Conservation (phyloP, 768 basidiomycete genomes). For the Mycena polygramma region DNA sequence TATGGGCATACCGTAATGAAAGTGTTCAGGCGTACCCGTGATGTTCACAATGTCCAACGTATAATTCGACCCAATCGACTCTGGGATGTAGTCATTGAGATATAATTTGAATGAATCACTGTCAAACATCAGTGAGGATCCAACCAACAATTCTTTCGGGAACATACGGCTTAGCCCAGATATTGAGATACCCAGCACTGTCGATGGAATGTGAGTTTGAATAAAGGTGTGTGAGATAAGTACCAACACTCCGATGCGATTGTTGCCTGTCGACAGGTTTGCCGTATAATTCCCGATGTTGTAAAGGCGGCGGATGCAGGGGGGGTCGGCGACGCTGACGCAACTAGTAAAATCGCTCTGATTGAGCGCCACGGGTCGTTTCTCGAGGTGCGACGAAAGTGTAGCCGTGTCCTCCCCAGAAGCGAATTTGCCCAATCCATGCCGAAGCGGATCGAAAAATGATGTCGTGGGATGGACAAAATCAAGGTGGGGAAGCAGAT, state of each 20-base stretch:
- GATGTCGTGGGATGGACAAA: conserved; percentile 56
- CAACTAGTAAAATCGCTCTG: conserved; percentile 48
- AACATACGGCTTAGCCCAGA: conserved; percentile 44
- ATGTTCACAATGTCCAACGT: conserved; percentile 57
- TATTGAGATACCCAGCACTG: conserved; percentile 47
- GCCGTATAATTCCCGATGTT: conserved; percentile 47
- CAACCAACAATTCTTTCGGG: not conserved
- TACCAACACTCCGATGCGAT: conserved; percentile 52
- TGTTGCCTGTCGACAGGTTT: conserved; percentile 43
- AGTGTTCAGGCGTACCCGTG: conserved; percentile 23
- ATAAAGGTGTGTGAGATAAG: not conserved
- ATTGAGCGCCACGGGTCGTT: conserved; percentile 30
- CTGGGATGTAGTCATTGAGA: conserved; percentile 43
- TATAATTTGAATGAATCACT: conserved; percentile 51
- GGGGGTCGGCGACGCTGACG: conserved; percentile 48
- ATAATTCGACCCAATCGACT: conserved; percentile 52
- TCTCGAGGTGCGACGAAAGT: conserved; percentile 3
- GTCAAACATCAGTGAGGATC: conserved; percentile 41
- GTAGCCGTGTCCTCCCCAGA: conserved; percentile 40
- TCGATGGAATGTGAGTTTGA: not conserved
- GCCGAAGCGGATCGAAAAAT: conserved; percentile 43
- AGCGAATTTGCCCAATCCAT: conserved; percentile 43
- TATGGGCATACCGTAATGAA: no score
- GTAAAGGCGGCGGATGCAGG: conserved; percentile 56
- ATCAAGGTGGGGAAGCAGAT: conserved; percentile 51